Conservation (phyloP, 805 yeast genomes). For the Saturnispora hagleri region DNA sequence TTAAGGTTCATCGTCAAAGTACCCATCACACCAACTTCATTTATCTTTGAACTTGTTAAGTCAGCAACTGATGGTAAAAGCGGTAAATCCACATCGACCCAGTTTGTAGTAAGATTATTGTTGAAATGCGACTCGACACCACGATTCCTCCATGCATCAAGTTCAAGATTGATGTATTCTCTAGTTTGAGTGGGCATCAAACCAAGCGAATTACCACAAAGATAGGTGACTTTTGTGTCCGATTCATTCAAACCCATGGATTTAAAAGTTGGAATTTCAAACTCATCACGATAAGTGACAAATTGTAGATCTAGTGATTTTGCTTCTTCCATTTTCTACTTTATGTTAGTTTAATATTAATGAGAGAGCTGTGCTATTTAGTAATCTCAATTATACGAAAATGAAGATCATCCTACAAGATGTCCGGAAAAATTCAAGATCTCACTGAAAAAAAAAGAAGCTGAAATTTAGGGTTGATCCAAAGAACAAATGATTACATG, state of each 20-base stretch:
- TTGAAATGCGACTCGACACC: constrained; percentile 83
- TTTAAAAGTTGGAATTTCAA: constrained; percentile 57
- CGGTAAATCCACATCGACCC: constrained; percentile 84
- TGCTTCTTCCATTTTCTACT: constrained; percentile 16
- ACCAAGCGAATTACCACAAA: constrained; percentile 94
- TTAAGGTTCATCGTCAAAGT: constrained; percentile 78
- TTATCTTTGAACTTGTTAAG: constrained; percentile 62
- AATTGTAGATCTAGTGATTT: constrained; percentile 31
- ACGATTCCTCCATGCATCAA: constrained; percentile 71
- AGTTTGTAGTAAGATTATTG: constrained; percentile 42
- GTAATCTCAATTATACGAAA: neutral
- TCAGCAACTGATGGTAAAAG: constrained; percentile 59
- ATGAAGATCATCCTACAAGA: neutral
- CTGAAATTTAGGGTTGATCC: neutral
- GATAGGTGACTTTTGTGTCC: constrained; percentile 37
- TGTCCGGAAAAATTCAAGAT: neutral
- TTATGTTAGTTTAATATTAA: too few relatives aligned
- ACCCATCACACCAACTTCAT: constrained; percentile 86
- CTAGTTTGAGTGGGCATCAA: constrained; percentile 67
- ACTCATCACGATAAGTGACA: constrained; percentile 35
- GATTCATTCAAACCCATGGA: constrained; percentile 41
- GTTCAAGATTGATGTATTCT: constrained; percentile 50
- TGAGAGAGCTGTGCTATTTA: too few relatives aligned
- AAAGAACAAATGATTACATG: neutral
- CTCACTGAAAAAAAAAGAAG: neutral